Percentiles rank a stretch among this genome's conserved stretches.
Evolutionary conservation across 805 yeast species (phyloP).

Genomic region (Blastobotrys terrestris): DNA sequence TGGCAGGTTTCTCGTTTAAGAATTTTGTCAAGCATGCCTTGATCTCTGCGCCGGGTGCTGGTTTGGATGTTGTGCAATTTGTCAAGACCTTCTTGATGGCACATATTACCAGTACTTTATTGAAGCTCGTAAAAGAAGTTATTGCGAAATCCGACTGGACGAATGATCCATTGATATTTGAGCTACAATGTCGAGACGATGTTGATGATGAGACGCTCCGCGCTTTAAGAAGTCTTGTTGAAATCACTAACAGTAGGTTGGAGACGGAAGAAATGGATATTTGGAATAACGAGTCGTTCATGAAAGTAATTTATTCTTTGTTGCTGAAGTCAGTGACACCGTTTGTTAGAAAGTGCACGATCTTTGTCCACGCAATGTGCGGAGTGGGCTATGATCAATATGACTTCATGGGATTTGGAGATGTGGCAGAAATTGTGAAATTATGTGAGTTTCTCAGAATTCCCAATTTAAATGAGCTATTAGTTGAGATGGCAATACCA

Average conservation of each 20-base stretch:
- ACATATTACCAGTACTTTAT: slow-evolving; percentile 7
- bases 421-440: slow-evolving; percentile 46
- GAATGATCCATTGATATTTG: slow-evolving; percentile 10
- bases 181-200: slow-evolving; percentile 30
- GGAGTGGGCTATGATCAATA: slow-evolving; percentile 39
- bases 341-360: slow-evolving; percentile 56
- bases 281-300: slow-evolving; percentile 20
- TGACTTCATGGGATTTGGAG: slow-evolving; percentile 23
- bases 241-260: slow-evolving; percentile 9
- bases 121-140: slow-evolving; percentile 8
- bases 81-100: slow-evolving; percentile 7
- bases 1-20: slow-evolving; percentile 6
- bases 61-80: slow-evolving; percentile 3
- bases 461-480: slow-evolving; percentile 30
- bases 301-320: slow-evolving; percentile 42
- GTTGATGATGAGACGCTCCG: slow-evolving; percentile 11
- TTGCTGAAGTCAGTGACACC: slow-evolving; percentile 53
- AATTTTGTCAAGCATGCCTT: slow-evolving; percentile 10
- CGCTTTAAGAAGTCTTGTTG: slow-evolving; percentile 9
- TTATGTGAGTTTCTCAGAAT: slow-evolving; percentile 44
- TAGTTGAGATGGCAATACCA: slow-evolving; percentile 10
- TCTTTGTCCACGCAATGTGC: slow-evolving; percentile 48
- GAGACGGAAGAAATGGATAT: slow-evolving; percentile 1
- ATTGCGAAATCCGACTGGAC: slow-evolving; percentile 13
- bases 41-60: slow-evolving; percentile 9